These are phyloP conservation scores for Dactylis glomerata DNA, from an alignment of 176 grass and related monocot genomes.

Conservation along the genomic window DNA sequence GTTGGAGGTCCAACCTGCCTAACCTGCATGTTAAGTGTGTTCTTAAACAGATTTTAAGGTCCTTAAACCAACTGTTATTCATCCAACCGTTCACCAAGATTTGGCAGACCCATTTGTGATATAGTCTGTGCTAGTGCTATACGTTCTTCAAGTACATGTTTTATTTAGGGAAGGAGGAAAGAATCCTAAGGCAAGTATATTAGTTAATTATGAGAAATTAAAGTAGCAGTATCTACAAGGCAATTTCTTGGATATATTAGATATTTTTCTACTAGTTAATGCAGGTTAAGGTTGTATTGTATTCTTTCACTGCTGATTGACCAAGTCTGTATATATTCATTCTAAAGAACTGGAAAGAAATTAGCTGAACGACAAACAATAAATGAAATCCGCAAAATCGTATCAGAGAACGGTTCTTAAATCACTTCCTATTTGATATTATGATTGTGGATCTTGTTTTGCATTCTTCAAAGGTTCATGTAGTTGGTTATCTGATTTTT, in stretches of 20 bases:
- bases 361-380: neutral
- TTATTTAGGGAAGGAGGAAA: neutral
- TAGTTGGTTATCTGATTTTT: neutral
- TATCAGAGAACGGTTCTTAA: neutral
- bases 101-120: neutral
- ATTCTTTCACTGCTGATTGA: neutral
- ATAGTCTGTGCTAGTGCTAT: neutral
- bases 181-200: neutral
- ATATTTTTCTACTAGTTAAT: too few relatives aligned
- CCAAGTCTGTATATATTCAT: neutral
- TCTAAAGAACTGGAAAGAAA: neutral
- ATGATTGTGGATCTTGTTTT: neutral
- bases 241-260: too few relatives aligned
- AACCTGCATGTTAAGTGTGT: neutral
- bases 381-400: neutral
- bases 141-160: neutral
- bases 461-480: slow-evolving; percentile 4
- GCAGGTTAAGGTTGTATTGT: too few relatives aligned
- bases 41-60: neutral
- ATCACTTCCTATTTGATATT: neutral
- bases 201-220: too few relatives aligned
- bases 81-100: neutral
- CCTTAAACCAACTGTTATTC: neutral
- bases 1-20: neutral
- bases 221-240: too few relatives aligned